Conservation (phyloP, 495 filamentous ascomycete species). For the Aspergillus indologenus region DNA sequence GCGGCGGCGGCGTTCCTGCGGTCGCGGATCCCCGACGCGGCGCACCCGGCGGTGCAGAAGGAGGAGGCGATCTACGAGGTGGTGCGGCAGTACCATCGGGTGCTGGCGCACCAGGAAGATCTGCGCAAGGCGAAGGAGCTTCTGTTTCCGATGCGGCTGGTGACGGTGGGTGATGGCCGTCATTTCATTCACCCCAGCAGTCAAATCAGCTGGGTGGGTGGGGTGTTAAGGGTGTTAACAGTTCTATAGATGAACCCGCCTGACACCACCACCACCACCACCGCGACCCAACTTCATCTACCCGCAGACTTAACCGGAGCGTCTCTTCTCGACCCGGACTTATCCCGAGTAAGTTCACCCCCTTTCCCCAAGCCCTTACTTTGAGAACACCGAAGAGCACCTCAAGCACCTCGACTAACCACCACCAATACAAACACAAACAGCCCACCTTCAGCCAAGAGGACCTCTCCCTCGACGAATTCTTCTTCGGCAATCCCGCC, state of each 20-base stretch:
- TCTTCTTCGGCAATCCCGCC: slow-evolving; percentile 26
- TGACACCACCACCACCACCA: too few relatives aligned
- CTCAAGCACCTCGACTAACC: background rate
- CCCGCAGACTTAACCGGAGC: background rate
- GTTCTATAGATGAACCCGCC: background rate
- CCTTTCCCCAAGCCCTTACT: background rate
- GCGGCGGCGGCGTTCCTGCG: slow-evolving; percentile 21
- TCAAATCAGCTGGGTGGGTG: background rate
- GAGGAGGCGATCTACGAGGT: slow-evolving; percentile 23
- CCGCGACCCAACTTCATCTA: background rate
- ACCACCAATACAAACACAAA: background rate
- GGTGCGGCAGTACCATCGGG: slow-evolving; percentile 22
- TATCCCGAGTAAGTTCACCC: background rate
- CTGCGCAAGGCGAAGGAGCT: slow-evolving; percentile 15
- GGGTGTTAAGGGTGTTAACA: background rate
- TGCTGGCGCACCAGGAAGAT: slow-evolving; percentile 22
- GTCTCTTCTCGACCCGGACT: background rate
- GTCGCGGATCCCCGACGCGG: slow-evolving; percentile 7
- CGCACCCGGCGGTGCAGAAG: slow-evolving; percentile 9
- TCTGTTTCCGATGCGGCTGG: background rate
- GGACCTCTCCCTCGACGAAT: slow-evolving; percentile 9
- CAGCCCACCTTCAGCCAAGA: background rate
- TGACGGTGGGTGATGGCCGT: background rate
- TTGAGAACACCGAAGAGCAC: background rate
- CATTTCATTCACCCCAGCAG: background rate